A percentile compares a stretch with the other conserved stretches of the same genome.
Conservation (phyloP, 2,329 filamentous ascomycete genomes). For the Periconia digitata region DNA sequence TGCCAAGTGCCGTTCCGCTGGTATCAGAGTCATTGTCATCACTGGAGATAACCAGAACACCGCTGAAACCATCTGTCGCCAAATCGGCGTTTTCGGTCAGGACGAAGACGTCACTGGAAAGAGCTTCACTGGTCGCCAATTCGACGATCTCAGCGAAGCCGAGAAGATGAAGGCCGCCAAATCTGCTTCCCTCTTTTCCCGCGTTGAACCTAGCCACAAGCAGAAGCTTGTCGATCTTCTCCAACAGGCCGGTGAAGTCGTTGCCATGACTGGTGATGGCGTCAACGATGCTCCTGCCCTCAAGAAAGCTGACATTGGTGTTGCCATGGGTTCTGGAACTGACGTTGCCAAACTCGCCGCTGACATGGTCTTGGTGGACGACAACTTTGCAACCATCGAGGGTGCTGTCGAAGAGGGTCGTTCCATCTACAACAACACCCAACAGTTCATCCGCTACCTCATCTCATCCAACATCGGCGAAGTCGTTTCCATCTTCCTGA, state of each 20-base stretch:
- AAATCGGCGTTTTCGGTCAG: slow-evolving; percentile 88
- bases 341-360: slow-evolving; percentile 95
- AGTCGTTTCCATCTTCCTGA: slow-evolving; percentile 98
- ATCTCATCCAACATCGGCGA: slow-evolving; percentile 99
- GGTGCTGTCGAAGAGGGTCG: slow-evolving; percentile 94
- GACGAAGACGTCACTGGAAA: slow-evolving; percentile 85
- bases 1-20: slow-evolving; percentile 84
- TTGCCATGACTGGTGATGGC: slow-evolving; percentile 98
- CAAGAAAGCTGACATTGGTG: slow-evolving; percentile 98
- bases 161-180: slow-evolving; percentile 85
- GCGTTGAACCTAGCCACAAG: slow-evolving; percentile 94
- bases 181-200: slow-evolving; percentile 87
- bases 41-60: slow-evolving; percentile 98
- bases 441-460: slow-evolving; percentile 98
- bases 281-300: slow-evolving; percentile 97
- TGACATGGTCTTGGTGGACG: slow-evolving; percentile 97
- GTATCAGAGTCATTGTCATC: slow-evolving; percentile 96
- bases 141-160: slow-evolving; percentile 76
- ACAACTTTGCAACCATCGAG: slow-evolving; percentile 98
- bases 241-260: slow-evolving; percentile 88
- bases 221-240: slow-evolving; percentile 96
- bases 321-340: slow-evolving; percentile 97
- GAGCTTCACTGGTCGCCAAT: slow-evolving; percentile 93
- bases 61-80: slow-evolving; percentile 94
- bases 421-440: slow-evolving; percentile 99